These are phyloP conservation scores for Suhomyces vadensis DNA, from an alignment of 805 yeast species.

Conservation along the genomic window DNA sequence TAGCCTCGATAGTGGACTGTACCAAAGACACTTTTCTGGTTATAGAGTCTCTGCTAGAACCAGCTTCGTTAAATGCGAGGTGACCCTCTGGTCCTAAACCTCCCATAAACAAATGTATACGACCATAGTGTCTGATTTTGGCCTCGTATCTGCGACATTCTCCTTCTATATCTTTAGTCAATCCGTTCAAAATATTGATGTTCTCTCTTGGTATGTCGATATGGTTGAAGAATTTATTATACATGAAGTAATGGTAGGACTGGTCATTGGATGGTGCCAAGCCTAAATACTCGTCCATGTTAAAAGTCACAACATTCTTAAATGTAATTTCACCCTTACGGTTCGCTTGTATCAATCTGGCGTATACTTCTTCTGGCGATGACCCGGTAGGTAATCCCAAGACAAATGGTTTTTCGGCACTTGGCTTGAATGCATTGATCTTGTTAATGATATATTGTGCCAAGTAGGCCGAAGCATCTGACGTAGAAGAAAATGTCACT, in stretches of 20 bases:
- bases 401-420: slow-evolving; percentile 49
- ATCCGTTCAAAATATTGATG: slow-evolving; percentile 57
- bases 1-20: slow-evolving; percentile 52
- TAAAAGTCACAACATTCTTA: slow-evolving; percentile 56
- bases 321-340: slow-evolving; percentile 45
- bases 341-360: slow-evolving; percentile 45
- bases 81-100: slow-evolving; percentile 66
- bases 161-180: slow-evolving; percentile 42
- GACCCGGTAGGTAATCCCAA: slow-evolving; percentile 64
- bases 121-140: slow-evolving; percentile 48
- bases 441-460: slow-evolving; percentile 47
- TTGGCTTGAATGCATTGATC: slow-evolving; percentile 48
- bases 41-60: slow-evolving; percentile 45
- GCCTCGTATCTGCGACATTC: slow-evolving; percentile 53
- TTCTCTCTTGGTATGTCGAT: slow-evolving; percentile 53
- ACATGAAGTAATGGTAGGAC: slow-evolving; percentile 61
- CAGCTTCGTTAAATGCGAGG: slow-evolving; percentile 60
- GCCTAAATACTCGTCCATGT: slow-evolving; percentile 62
- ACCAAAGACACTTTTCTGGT: slow-evolving; percentile 52
- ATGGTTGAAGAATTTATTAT: slow-evolving; percentile 54
- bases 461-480: slow-evolving; percentile 44
- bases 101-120: slow-evolving; percentile 55
- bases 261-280: slow-evolving; percentile 48
- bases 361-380: slow-evolving; percentile 57
- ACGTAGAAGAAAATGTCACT: slow-evolving; percentile 36